Percentiles rank a stretch among this genome's conserved stretches.
These are phyloP conservation scores for Grammothele lineata DNA, from an alignment of 768 basidiomycete species.

Conservation along the genomic window DNA sequence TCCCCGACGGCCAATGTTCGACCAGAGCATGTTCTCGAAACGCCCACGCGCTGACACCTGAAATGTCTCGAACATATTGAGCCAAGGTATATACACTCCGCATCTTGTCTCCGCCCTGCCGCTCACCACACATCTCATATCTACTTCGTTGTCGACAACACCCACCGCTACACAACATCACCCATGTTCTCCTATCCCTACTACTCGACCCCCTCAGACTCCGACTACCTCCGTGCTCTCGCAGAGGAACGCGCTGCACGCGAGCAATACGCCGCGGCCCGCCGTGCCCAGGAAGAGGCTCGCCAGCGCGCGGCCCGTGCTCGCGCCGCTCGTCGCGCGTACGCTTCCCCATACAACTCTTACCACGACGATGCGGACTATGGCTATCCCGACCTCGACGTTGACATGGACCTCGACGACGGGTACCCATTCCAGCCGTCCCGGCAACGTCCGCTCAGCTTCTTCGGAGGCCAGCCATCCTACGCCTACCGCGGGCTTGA, in stretches of 20 bases:
- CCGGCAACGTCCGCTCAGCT: slow-evolving; percentile 8
- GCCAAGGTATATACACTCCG: too few relatives aligned
- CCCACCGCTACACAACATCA: neutral
- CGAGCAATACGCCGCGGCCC: slow-evolving; percentile 23
- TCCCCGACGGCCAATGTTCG: too few relatives aligned
- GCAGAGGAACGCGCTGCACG: slow-evolving; percentile 28
- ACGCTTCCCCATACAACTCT: slow-evolving; percentile 19
- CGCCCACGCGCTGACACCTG: too few relatives aligned
- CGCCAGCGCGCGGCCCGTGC: slow-evolving; percentile 26
- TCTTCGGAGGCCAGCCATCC: slow-evolving; percentile 2
- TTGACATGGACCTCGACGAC: slow-evolving; percentile 9
- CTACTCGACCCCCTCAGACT: slow-evolving; percentile 10
- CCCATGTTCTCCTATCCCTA: slow-evolving; percentile 12
- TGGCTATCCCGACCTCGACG: slow-evolving; percentile 5
- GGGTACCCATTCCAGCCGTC: neutral
- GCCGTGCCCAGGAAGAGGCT: slow-evolving; percentile 26
- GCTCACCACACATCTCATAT: neutral
- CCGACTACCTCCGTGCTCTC: slow-evolving; percentile 23
- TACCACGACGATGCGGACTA: slow-evolving; percentile 20
- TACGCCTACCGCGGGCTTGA: slow-evolving; percentile 11
- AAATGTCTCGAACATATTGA: too few relatives aligned
- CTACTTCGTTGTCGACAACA: too few relatives aligned
- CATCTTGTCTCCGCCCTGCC: neutral
- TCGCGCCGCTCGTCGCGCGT: slow-evolving; percentile 20
- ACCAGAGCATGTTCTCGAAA: too few relatives aligned